phyloP scores from a whole-genome alignment of 768 basidiomycete species.

The Mycena polygramma region DNA sequence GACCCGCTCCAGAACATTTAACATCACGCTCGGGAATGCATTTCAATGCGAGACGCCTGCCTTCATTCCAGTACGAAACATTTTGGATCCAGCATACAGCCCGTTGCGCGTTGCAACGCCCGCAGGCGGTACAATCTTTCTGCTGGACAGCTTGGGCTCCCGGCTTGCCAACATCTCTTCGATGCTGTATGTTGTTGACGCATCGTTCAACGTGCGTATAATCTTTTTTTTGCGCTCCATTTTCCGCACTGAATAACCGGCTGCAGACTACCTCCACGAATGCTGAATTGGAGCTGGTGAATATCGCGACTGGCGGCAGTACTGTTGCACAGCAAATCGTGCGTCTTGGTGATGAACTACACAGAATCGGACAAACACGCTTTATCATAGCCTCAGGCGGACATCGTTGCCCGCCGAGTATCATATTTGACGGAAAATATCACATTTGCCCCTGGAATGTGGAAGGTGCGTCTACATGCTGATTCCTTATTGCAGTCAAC shows the following conservation, averaged over 20 bases:
- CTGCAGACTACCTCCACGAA: background rate
- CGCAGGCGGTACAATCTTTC: background rate
- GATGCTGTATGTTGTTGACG: background rate
- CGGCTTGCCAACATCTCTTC: background rate
- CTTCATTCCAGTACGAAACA: background rate
- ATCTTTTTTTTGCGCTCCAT: background rate
- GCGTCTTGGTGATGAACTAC: background rate
- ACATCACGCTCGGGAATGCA: background rate
- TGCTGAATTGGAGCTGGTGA: slow-evolving; percentile 10
- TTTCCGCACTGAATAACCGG: background rate
- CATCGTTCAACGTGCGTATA: background rate
- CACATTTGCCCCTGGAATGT: background rate
- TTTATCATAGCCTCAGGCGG: background rate
- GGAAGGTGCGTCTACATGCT: background rate
- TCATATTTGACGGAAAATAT: background rate
- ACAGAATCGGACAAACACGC: too few species aligned
- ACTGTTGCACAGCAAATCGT: background rate
- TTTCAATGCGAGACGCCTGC: background rate
- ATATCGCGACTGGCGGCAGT: background rate
- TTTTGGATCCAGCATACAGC: background rate
- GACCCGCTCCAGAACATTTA: background rate
- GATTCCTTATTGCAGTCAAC: background rate
- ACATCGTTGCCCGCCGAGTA: background rate
- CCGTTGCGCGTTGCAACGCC: background rate
- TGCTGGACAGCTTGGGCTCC: background rate